A percentile compares a stretch with the other conserved stretches of the same genome.
These are phyloP conservation scores for Pseudonitzschia delicatissima DNA, from an alignment of 108 stramenopile genomes.

Conservation along the genomic window DNA sequence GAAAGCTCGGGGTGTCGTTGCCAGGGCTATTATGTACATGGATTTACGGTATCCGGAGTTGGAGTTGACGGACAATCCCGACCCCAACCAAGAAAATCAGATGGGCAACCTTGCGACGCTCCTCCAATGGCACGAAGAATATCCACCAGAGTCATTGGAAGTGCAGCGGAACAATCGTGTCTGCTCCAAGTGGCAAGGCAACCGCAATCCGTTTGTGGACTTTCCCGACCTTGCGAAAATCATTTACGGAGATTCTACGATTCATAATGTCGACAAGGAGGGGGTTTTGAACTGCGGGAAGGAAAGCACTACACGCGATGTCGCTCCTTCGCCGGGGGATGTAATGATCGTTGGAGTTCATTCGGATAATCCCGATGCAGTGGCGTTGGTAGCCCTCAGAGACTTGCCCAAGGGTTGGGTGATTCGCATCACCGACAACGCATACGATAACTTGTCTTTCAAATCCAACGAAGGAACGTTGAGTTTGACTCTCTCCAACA, in stretches of 20 bases:
- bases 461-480: constrained; percentile 37
- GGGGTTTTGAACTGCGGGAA: background rate
- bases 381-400: constrained; percentile 39
- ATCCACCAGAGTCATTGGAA: constrained; percentile 64
- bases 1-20: constrained; percentile 67
- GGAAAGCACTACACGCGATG: background rate
- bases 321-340: constrained; percentile 24
- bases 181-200: constrained; percentile 73
- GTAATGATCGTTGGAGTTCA: constrained; percentile 32
- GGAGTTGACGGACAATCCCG: constrained; percentile 32
- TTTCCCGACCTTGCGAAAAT: constrained; percentile 53
- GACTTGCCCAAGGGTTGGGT: constrained; percentile 24
- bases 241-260: constrained; percentile 20
- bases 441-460: constrained; percentile 36
- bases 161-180: constrained; percentile 52
- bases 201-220: constrained; percentile 84
- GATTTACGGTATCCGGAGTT: constrained; percentile 51
- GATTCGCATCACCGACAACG: constrained; percentile 47
- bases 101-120: constrained; percentile 57
- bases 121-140: constrained; percentile 65
- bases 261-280: background rate
- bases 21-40: constrained; percentile 81
- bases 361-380: constrained; percentile 40
- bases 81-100: constrained; percentile 1
- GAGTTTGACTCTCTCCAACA: constrained; percentile 13